A percentile compares a stretch with the other conserved stretches of the same genome.
phyloP scores from a whole-genome alignment of 495 filamentous ascomycete species.

The Neurospora pannonica region DNA sequence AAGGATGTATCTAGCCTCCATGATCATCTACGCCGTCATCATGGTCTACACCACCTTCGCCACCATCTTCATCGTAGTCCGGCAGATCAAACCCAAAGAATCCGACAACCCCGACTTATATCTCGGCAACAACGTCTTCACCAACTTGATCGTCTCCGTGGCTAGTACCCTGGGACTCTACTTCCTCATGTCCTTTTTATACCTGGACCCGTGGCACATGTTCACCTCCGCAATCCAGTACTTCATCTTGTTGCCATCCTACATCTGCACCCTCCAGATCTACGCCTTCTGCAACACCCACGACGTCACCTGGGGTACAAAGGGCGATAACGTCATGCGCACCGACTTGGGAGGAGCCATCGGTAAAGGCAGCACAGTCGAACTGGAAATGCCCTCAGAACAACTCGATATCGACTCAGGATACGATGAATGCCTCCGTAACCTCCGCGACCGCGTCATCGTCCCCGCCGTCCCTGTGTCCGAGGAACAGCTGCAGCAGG shows the following conservation, averaged over 20 bases:
- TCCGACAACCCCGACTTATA: constrained; percentile 31
- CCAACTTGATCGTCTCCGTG: constrained; percentile 87
- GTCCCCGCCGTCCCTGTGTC: constrained; percentile 51
- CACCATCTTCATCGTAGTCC: constrained; percentile 72
- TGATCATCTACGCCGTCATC: constrained; percentile 82
- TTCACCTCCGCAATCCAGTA: constrained; percentile 91
- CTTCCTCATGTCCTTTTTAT: constrained; percentile 92
- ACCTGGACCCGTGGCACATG: constrained; percentile 99
- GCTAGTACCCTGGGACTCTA: constrained; percentile 86
- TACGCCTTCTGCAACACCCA: constrained; percentile 99
- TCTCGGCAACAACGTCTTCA: constrained; percentile 80
- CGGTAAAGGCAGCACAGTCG: constrained; percentile 60
- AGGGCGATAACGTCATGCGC: constrained; percentile 90
- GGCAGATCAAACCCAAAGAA: constrained; percentile 51
- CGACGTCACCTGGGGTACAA: constrained; percentile 98
- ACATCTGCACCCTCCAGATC: constrained; percentile 95
- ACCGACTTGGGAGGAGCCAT: constrained; percentile 84
- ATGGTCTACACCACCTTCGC: constrained; percentile 96
- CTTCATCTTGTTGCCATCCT: constrained; percentile 80
- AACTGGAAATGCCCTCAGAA: constrained; percentile 93
- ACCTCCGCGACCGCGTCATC: constrained; percentile 86
- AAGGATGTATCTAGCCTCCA: constrained; percentile 77
- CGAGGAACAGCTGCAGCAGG: constrained; percentile 84
- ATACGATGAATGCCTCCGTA: constrained; percentile 94
- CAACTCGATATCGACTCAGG: constrained; percentile 97